Conservation (phyloP, 2,329 filamentous ascomycete genomes). For the Scedosporium apiospermum region DNA sequence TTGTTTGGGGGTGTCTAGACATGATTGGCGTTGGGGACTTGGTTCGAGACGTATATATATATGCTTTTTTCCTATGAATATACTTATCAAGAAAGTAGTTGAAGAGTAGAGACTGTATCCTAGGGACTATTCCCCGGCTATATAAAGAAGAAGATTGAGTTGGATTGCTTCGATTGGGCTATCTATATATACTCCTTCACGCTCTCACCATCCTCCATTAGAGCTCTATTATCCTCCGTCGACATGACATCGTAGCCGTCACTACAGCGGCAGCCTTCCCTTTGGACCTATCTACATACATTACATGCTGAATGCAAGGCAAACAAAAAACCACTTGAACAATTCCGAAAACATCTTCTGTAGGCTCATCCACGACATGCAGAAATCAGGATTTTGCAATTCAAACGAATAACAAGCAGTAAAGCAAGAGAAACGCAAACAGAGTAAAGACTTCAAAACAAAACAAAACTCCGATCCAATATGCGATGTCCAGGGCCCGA, state of each 20-base stretch:
- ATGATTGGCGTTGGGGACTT: not conserved
- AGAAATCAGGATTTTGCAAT: not conserved
- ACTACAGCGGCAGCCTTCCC: not conserved
- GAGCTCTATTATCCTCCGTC: not conserved
- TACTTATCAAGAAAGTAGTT: too few relatives aligned
- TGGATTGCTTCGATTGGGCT: not conserved
- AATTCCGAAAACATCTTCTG: not conserved
- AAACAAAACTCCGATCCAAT: constrained; percentile 3
- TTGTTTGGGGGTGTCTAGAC: not conserved
- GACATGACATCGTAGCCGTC: not conserved
- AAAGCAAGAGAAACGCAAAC: not conserved
- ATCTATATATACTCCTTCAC: not conserved
- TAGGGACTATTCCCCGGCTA: too few relatives aligned
- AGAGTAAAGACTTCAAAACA: not conserved
- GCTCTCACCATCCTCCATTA: not conserved
- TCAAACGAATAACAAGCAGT: not conserved
- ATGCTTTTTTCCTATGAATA: too few relatives aligned
- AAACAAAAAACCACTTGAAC: not conserved
- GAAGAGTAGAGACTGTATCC: too few relatives aligned
- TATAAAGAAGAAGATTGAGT: too few relatives aligned
- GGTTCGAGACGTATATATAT: too few relatives aligned
- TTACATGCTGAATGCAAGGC: not conserved
- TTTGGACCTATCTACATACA: not conserved
- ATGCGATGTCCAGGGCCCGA: not conserved
- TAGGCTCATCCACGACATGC: not conserved